Evolutionary conservation across 2,329 filamentous ascomycete genomes (phyloP), one percentile per base, ranked within the genome.

Genomic region (Graphiopsis chlorocephala): DNA sequence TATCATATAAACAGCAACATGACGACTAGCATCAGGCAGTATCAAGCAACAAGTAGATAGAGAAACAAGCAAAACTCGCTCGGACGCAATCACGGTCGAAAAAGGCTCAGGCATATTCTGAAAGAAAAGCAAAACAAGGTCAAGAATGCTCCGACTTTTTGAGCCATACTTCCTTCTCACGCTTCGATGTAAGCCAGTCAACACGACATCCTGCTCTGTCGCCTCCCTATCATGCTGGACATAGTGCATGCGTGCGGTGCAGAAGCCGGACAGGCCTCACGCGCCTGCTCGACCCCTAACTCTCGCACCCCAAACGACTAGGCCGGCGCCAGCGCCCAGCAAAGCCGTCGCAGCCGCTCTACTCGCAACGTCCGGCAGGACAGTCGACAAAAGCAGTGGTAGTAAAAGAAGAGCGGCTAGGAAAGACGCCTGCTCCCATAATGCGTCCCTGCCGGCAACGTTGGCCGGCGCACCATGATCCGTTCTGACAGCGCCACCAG

Each of bases 311-410:
- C 60, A 62, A 42, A 69, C 70, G 47, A 79, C 67, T 64, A 73
- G 69, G 59, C 76, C 73, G 47, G 74, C 76, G 28, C 71, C 77
- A 4, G 71, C 73, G 5, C 75, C 76, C 57, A 80, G 77, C 61
- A 79, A 65, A 29, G 71, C 68, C 28, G 79, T 75, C 26, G 80
- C 75, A 45, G 79, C 70, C 38, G 81, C 66, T 28, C 80, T 70
- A 28, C 78, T 79, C 1, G 78, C 70, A 23, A 81, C 62, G 10
- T 76, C 77, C 15, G 79, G 78, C 17, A 81, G 76, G n/a, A 80
- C 72, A 17, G 77, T 73, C 68, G 79, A 81, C 15, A 77, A 74
- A 53, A 81, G 70, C 17, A 81, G 75, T 60, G 79, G 79, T 10
- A 80, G 66, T 29, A 79, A 72, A 29, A 79, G 72, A 6, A 76